A percentile compares a stretch with the other conserved stretches of the same genome.
These are phyloP conservation scores for Calocera viscosa DNA, from an alignment of 768 basidiomycete genomes.

Conservation along the genomic window DNA sequence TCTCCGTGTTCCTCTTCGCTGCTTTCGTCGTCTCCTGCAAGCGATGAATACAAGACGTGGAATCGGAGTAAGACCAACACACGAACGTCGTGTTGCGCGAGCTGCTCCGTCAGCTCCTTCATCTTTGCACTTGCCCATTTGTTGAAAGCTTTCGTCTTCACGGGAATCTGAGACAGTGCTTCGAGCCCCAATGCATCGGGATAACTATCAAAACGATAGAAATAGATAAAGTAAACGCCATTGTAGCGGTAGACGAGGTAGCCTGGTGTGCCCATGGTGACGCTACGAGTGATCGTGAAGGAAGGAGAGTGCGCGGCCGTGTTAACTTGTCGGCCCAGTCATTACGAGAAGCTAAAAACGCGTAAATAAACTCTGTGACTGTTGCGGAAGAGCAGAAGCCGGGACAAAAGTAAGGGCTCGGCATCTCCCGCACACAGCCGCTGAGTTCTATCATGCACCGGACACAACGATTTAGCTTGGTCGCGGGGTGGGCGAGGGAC, in stretches of 20 bases:
- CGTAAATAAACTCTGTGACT: no score
- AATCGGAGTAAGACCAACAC: neutral
- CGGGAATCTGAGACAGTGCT: constrained; percentile 19
- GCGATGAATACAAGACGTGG: no score
- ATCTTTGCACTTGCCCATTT: constrained; percentile 16
- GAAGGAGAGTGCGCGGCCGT: neutral
- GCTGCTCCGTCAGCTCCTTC: constrained; percentile 11
- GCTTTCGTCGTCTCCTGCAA: no score
- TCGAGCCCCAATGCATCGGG: constrained; percentile 21
- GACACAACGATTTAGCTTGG: no score
- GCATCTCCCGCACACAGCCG: no score
- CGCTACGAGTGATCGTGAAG: neutral
- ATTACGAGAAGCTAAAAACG: no score
- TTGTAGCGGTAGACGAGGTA: neutral
- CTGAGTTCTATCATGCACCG: no score
- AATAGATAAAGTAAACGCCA: constrained; percentile 30
- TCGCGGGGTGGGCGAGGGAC: no score
- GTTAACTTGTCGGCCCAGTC: no score
- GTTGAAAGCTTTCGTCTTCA: constrained; percentile 13
- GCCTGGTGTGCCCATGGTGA: neutral
- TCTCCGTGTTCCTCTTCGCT: neutral
- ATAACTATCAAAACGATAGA: constrained; percentile 20
- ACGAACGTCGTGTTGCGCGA: constrained; percentile 10
- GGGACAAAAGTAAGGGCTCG: no score
- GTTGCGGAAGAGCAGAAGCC: no score